phyloP scores from a whole-genome alignment of 164 flowering plant species.

The Litsea cubeba region DNA sequence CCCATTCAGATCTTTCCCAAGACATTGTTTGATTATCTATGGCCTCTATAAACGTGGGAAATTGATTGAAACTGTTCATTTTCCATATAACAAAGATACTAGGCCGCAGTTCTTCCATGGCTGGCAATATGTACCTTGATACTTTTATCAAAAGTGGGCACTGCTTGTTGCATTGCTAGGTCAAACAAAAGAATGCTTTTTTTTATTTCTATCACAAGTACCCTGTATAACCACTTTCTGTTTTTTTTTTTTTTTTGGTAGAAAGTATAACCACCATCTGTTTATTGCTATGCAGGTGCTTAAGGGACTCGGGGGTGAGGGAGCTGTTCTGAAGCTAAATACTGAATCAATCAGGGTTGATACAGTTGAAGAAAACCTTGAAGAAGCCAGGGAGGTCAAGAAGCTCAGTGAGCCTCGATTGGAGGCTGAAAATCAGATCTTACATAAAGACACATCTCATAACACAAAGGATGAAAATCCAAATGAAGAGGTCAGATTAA shows the following conservation, averaged over 20 bases:
- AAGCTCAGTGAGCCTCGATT: background rate
- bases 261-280: background rate
- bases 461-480: background rate
- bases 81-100: too few relatives aligned
- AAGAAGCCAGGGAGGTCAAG: conserved; percentile 1
- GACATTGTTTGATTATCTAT: too few relatives aligned
- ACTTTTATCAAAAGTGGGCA: too few relatives aligned
- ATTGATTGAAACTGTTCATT: too few relatives aligned
- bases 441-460: background rate
- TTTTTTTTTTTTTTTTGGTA: too few relatives aligned
- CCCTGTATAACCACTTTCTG: background rate
- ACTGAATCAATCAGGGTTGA: background rate
- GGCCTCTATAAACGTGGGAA: too few relatives aligned
- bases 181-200: too few relatives aligned
- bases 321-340: background rate
- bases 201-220: background rate
- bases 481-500: background rate
- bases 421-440: background rate
- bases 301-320: background rate
- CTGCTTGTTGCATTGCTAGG: too few relatives aligned
- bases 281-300: background rate
- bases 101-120: too few relatives aligned
- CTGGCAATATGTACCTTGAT: too few relatives aligned
- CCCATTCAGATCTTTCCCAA: too few relatives aligned
- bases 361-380: conserved; percentile 7